Evolutionary conservation across 139 green algal genomes (phyloP).

Genomic region (Chlamydomonas schloesseri): DNA sequence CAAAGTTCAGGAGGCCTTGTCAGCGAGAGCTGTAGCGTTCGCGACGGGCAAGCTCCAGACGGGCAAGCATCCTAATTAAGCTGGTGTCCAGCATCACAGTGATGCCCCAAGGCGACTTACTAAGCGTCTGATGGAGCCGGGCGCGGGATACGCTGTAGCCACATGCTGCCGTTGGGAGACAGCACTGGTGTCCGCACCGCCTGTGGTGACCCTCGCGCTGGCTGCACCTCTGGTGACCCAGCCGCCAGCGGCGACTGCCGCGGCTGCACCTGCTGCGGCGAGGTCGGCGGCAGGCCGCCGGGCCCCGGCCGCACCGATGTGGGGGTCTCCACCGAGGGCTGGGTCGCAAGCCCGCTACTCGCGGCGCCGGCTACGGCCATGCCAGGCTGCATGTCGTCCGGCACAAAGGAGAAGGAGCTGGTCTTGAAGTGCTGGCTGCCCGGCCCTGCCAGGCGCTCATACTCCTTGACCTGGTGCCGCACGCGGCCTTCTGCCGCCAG

Average conservation of each 20-base stretch:
- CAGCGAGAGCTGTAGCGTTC: too few species aligned
- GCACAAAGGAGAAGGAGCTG: slow-evolving; percentile 38
- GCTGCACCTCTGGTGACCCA: too few species aligned
- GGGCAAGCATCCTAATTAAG: too few species aligned
- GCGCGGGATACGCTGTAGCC: slow-evolving; percentile 19
- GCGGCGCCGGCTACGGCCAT: background rate
- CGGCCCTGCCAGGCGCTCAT: slow-evolving; percentile 28
- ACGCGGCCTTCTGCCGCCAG: slow-evolving; percentile 10
- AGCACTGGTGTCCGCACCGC: too few species aligned
- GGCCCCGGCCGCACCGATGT: background rate
- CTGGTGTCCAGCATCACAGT: too few species aligned
- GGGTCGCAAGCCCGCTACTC: too few species aligned
- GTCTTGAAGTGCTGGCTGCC: slow-evolving; percentile 1
- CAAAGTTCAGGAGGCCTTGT: too few species aligned
- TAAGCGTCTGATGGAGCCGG: background rate
- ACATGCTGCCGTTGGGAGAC: background rate
- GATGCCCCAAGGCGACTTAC: background rate
- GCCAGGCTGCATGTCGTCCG: background rate
- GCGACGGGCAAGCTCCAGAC: too few species aligned
- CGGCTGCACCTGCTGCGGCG: background rate
- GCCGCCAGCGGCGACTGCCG: background rate
- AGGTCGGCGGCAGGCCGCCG: too few species aligned
- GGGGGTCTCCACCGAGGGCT: background rate
- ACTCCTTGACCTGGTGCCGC: slow-evolving; percentile 44
- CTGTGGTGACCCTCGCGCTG: too few species aligned